These are phyloP conservation scores for Populus tremula DNA, from an alignment of 345 rosid species.

Conservation along the genomic window DNA sequence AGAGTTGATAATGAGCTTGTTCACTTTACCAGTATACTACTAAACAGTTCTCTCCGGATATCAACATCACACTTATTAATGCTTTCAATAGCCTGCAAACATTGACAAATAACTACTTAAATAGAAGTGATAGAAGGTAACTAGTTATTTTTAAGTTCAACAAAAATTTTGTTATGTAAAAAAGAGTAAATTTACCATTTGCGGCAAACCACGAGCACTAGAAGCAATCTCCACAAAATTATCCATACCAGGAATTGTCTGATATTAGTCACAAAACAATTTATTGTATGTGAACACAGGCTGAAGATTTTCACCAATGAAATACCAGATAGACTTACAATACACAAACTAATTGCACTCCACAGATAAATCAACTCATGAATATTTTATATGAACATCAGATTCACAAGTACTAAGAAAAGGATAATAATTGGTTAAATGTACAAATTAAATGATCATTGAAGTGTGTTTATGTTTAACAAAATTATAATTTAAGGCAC, in stretches of 20 bases:
- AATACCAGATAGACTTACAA: neutral
- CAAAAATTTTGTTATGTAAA: neutral
- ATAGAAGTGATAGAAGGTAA: conserved; percentile 1
- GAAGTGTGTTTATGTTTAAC: neutral
- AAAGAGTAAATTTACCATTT: conserved; percentile 57
- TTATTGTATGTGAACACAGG: neutral
- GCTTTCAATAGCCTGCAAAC: conserved; percentile 84
- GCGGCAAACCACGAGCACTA: conserved; percentile 79
- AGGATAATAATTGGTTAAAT: neutral
- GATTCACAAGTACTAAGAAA: neutral
- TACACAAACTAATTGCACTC: neutral
- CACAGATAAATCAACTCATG: neutral
- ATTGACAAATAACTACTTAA: conserved; percentile 5
- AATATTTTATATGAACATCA: conserved; percentile 1
- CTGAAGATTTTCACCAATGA: neutral
- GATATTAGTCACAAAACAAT: conserved; percentile 18
- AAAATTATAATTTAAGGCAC: neutral
- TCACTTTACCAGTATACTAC: conserved; percentile 79
- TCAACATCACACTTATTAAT: conserved; percentile 91
- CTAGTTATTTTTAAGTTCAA: neutral
- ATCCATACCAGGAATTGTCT: conserved; percentile 96
- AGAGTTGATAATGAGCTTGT: neutral
- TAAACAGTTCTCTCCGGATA: conserved; percentile 87
- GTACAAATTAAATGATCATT: neutral
- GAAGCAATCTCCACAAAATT: conserved; percentile 54